Evolutionary conservation across 305 asterid genomes (phyloP).

Genomic region (Solanum hybrid): DNA sequence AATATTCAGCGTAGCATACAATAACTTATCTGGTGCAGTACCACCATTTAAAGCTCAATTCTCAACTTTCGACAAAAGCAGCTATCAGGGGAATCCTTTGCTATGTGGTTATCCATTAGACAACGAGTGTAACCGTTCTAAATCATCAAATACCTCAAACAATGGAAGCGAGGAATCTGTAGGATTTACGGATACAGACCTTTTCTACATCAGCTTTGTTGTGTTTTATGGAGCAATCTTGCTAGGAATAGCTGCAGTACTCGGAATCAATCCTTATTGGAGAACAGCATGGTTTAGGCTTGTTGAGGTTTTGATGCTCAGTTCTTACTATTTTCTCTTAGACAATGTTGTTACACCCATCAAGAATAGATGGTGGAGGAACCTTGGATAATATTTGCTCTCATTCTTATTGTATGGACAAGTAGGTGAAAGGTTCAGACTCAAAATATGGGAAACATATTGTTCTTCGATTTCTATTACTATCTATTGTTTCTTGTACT

Average conservation of each 20-base stretch:
- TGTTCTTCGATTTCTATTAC: neutral
- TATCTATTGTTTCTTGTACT: neutral
- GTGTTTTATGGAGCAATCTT: neutral
- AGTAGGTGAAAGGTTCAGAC: neutral
- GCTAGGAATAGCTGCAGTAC: neutral
- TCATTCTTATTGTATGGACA: neutral
- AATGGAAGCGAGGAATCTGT: neutral
- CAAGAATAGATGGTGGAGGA: neutral
- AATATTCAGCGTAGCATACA: slow-evolving; percentile 7
- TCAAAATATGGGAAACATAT: too few relatives aligned
- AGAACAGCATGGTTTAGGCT: neutral
- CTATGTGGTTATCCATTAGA: neutral
- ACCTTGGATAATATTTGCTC: neutral
- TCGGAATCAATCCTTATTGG: neutral
- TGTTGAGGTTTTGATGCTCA: neutral
- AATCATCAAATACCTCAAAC: neutral
- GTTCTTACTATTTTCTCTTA: neutral
- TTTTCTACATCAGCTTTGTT: neutral
- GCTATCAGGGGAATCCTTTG: neutral
- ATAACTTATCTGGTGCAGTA: slow-evolving; percentile 8
- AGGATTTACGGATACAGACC: neutral
- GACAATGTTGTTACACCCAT: neutral
- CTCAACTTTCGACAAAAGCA: neutral
- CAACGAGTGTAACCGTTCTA: neutral
- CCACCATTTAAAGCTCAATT: neutral